phyloP scores from a whole-genome alignment of 345 rosid species.

The Brassica napus region DNA sequence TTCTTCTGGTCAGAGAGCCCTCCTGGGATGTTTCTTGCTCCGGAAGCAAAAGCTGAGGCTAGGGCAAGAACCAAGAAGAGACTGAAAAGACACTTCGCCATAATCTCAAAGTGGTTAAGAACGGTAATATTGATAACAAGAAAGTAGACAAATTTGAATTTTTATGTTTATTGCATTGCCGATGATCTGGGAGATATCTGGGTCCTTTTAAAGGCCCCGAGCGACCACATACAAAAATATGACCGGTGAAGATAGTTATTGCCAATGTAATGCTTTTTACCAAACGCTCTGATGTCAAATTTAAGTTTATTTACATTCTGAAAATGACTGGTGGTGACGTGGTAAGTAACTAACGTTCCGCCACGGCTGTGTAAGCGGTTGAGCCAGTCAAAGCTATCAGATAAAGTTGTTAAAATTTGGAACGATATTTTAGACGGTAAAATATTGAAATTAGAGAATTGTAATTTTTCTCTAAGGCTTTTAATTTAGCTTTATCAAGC shows the following conservation, averaged over 20 bases:
- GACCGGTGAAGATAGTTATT: conserved; percentile 37
- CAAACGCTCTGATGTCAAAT: conserved; percentile 34
- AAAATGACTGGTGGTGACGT: conserved; percentile 17
- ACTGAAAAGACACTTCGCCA: conserved; percentile 46
- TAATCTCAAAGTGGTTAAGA: neutral
- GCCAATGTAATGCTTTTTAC: conserved; percentile 34
- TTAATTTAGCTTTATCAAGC: neutral
- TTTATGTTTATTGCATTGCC: conserved; percentile 13
- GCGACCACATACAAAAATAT: neutral
- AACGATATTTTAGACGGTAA: neutral
- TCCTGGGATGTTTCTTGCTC: conserved; percentile 51
- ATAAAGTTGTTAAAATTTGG: neutral
- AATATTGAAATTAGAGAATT: neutral
- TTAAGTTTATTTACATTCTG: conserved; percentile 31
- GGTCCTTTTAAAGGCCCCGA: conserved; percentile 37
- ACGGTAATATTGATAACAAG: neutral
- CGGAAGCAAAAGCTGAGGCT: conserved; percentile 34
- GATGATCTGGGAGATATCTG: conserved; percentile 27
- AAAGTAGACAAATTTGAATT: conserved; percentile 18
- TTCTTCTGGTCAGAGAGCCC: conserved; percentile 73
- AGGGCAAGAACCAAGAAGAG: conserved; percentile 44
- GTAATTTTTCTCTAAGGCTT: neutral
- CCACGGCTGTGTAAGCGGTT: conserved; percentile 13
- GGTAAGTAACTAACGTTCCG: conserved; percentile 30
- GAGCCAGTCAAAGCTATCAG: conserved; percentile 18